Percentiles rank a stretch among this genome's conserved stretches.
phyloP scores from a whole-genome alignment of 768 basidiomycete species.

The Psilocybe cyanescens region DNA sequence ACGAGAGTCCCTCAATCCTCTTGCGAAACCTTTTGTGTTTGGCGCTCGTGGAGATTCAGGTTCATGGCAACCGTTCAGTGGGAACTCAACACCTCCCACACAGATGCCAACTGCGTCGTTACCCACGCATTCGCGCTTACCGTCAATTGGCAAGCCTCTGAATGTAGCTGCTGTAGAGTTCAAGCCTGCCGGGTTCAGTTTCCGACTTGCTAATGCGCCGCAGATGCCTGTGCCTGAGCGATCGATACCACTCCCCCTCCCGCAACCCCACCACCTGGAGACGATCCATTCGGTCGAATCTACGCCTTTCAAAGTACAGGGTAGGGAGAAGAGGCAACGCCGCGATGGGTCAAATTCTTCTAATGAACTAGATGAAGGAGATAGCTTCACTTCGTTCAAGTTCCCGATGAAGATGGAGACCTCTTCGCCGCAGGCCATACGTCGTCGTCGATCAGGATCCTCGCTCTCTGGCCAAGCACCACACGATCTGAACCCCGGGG shows the following conservation, averaged over 20 bases:
- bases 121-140: constrained; percentile 43
- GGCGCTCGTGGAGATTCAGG: constrained; percentile 43
- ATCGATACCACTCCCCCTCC: constrained; percentile 25
- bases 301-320: constrained; percentile 59
- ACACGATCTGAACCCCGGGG: constrained; percentile 43
- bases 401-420: constrained; percentile 59
- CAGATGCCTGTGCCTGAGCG: constrained; percentile 48
- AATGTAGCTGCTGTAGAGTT: constrained; percentile 83
- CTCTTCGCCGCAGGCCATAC: constrained; percentile 49
- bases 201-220: constrained; percentile 74
- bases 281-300: constrained; percentile 34
- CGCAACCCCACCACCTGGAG: constrained; percentile 25
- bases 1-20: constrained; percentile 68
- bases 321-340: constrained; percentile 80
- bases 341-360: constrained; percentile 47
- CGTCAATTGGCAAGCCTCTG: constrained; percentile 67
- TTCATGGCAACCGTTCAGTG: constrained; percentile 22
- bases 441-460: constrained; percentile 45
- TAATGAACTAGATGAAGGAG: constrained; percentile 48
- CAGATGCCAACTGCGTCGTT: constrained; percentile 34
- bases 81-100: constrained; percentile 30
- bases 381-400: constrained; percentile 75
- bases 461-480: constrained; percentile 27
- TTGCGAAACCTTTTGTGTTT: constrained; percentile 86
- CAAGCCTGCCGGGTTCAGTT: constrained; percentile 77